phyloP scores from a whole-genome alignment of 1,139 yeast genomes.

The Geotrichum klebahnii region DNA sequence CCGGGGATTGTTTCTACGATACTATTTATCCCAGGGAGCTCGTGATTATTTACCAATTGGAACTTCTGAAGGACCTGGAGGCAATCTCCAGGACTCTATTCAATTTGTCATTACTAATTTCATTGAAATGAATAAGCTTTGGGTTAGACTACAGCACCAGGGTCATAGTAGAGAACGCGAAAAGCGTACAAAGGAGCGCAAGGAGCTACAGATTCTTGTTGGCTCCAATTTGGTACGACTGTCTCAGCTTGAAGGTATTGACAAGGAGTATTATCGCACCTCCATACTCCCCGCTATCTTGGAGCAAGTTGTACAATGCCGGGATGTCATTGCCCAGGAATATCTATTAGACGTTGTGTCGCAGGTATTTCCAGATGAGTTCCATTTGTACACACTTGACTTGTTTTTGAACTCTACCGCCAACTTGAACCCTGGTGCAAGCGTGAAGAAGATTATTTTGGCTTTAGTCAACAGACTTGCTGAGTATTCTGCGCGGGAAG shows the following conservation, averaged over 20 bases:
- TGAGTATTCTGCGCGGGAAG: constrained; percentile 46
- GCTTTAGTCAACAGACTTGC: constrained; percentile 73
- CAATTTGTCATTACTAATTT: constrained; percentile 78
- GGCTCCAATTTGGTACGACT: constrained; percentile 89
- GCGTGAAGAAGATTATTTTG: constrained; percentile 60
- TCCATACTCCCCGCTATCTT: constrained; percentile 72
- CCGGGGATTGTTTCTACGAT: constrained; percentile 77
- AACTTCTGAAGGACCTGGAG: constrained; percentile 37
- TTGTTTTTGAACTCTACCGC: constrained; percentile 62
- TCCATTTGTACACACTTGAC: constrained; percentile 73
- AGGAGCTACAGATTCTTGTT: constrained; percentile 83
- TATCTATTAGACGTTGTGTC: constrained; percentile 84
- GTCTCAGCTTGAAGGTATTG: constrained; percentile 80
- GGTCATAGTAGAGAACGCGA: constrained; percentile 85
- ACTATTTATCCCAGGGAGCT: constrained; percentile 80
- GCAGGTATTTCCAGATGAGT: constrained; percentile 92
- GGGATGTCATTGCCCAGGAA: constrained; percentile 87
- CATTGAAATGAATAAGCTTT: constrained; percentile 93
- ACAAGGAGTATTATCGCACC: constrained; percentile 55
- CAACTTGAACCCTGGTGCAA: constrained; percentile 64
- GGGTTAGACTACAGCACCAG: constrained; percentile 95
- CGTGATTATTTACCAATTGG: constrained; percentile 61
- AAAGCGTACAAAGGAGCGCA: constrained; percentile 71
- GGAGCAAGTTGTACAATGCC: constrained; percentile 89
- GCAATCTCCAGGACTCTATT: constrained; percentile 60